Evolutionary conservation across 2,329 filamentous ascomycete genomes (phyloP).

Genomic region (Tolypocladium cylindrosporum): DNA sequence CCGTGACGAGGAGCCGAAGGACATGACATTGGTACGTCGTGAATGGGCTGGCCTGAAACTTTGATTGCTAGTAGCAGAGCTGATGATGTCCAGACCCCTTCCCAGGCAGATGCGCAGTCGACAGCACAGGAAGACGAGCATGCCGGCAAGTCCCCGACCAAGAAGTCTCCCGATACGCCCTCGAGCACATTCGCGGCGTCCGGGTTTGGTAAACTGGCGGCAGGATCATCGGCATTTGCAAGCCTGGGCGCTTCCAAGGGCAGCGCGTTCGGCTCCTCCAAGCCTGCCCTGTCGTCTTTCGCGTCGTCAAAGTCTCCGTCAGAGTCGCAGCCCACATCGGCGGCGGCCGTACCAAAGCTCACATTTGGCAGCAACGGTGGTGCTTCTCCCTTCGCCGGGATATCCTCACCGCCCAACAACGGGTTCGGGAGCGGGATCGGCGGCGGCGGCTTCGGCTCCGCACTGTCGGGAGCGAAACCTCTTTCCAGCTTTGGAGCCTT

Average conservation of each 20-base stretch:
- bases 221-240: conserved; percentile 56
- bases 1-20: conserved; percentile 37
- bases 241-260: conserved; percentile 37
- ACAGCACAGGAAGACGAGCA: conserved; percentile 12
- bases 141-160: conserved; percentile 11
- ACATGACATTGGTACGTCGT: conserved; percentile 22
- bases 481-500: conserved; percentile 63
- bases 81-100: background rate
- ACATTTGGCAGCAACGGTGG: conserved; percentile 33
- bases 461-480: conserved; percentile 29
- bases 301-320: conserved; percentile 11
- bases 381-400: conserved; percentile 37
- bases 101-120: conserved; percentile 2
- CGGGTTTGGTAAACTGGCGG: conserved; percentile 55
- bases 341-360: conserved; percentile 31
- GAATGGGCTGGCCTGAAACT: background rate
- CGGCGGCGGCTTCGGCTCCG: conserved; percentile 23
- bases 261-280: conserved; percentile 39
- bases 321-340: conserved; percentile 8
- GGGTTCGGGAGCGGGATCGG: conserved; percentile 37
- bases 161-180: conserved; percentile 32
- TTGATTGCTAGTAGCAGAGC: background rate
- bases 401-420: conserved; percentile 30
- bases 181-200: conserved; percentile 57
- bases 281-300: conserved; percentile 20